Evolutionary conservation across 148 eudicot genomes (phyloP), one percentile per base, ranked within the genome.

Genomic region (Persicaria tinctoria): DNA sequence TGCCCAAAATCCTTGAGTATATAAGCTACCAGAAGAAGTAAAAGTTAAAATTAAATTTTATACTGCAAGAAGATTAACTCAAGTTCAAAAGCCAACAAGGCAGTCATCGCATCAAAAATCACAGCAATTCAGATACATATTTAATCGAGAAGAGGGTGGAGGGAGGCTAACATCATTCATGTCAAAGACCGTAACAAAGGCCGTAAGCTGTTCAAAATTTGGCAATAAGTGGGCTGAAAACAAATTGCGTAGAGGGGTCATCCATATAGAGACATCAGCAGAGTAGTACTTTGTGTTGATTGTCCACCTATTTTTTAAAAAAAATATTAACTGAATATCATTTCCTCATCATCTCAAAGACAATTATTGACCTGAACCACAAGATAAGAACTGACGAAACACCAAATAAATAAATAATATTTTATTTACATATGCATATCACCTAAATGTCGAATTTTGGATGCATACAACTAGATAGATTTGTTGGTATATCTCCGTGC

Each of bases 161-260:
- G 51, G 70, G 5, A 46, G 74, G 81, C 91, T 84, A 64, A 86
- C 99, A 87, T 92, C 90, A 80, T 73, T 90, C 85, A 89, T 71
- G 83, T 95, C 94, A 45, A 87, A 95, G 82, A 95, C 92, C 97
- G 92, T 92, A 79, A 92, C 91, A 62, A 95, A 72, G 17, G 99
- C 96, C 71, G 88, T 87, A 85, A 89, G 68, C 59, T 77, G 77
- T 8, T 85, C 83, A 75, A 82, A 73, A 73, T 80, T 73, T 74
- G 92, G 97, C 60, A 90, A 78, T 68, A 85, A 59, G 55, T 76
- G 80, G 72, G 86, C 68, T n/a, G 90, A 83, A 75, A 85, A 85
- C 51, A 82, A 89, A 45, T 92, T 93, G 44, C 76, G 78, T 51
- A 95, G 88, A 82, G 90, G 90, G 76, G 92, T 87, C 88, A 87